A percentile compares a stretch with the other conserved stretches of the same genome.
Conservation (phyloP, 1,284 basidiomycete genomes). For the Irpex sp. region DNA sequence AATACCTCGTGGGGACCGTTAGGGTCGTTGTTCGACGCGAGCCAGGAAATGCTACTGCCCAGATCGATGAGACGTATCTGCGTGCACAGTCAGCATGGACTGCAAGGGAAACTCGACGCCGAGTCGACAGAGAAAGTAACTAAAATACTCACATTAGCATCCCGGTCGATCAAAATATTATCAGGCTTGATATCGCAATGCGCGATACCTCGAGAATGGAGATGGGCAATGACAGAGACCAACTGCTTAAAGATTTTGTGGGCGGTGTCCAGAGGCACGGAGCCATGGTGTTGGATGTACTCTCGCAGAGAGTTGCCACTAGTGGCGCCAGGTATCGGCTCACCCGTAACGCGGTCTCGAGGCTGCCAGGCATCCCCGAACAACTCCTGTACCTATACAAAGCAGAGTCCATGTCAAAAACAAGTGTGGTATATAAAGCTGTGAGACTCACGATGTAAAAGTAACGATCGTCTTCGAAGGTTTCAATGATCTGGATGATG, state of each 20-base stretch:
- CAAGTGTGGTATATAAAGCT: neutral
- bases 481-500: neutral
- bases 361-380: neutral
- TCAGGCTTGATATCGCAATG: neutral
- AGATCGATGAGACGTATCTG: neutral
- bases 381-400: neutral
- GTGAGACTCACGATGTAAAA: neutral
- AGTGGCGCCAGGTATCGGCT: neutral
- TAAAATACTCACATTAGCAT: neutral
- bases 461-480: neutral
- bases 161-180: neutral
- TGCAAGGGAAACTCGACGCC: neutral
- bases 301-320: neutral
- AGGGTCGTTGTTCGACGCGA: neutral
- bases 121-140: neutral
- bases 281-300: neutral
- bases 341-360: neutral
- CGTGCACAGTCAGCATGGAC: neutral
- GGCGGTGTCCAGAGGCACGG: neutral
- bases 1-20: neutral
- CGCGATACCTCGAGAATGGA: neutral
- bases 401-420: no score
- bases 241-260: neutral
- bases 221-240: neutral
- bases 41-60: neutral